A percentile compares a stretch with the other conserved stretches of the same genome.
Evolutionary conservation across 164 flowering plant species (phyloP).

Genomic region (Warburgia ugandensis): DNA sequence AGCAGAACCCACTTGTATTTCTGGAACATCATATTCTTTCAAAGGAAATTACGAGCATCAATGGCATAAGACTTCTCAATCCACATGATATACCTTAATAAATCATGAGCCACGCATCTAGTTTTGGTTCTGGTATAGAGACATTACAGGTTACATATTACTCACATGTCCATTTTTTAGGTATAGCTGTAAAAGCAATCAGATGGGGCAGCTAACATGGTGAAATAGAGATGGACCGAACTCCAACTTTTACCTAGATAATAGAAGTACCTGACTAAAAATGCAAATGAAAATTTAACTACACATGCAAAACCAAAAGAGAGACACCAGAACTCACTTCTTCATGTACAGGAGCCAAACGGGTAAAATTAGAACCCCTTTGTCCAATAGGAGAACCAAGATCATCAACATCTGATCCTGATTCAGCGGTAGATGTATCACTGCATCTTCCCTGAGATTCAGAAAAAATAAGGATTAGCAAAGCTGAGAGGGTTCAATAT

Average conservation of each 20-base stretch:
- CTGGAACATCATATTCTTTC: no score
- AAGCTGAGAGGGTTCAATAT: neutral
- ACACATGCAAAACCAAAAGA: neutral
- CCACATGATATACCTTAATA: no score
- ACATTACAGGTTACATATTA: neutral
- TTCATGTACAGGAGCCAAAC: conserved; percentile 52
- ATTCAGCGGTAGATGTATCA: conserved; percentile 48
- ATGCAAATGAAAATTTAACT: neutral
- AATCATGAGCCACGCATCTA: no score
- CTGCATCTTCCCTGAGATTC: conserved; percentile 47
- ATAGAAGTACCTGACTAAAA: neutral
- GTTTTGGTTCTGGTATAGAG: neutral
- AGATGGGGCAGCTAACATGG: no score
- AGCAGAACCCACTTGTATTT: no score
- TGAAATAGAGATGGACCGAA: neutral
- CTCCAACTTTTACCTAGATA: neutral
- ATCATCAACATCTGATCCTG: conserved; percentile 59
- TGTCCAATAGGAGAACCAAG: conserved; percentile 38
- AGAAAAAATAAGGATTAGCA: neutral
- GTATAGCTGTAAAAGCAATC: neutral
- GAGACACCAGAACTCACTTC: conserved; percentile 40
- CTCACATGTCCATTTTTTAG: no score
- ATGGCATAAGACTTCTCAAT: no score
- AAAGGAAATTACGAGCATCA: no score
- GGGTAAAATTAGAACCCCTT: conserved; percentile 29